Conservation (phyloP, 176 grass and related monocot species). For the Aegilops umbellulata region DNA sequence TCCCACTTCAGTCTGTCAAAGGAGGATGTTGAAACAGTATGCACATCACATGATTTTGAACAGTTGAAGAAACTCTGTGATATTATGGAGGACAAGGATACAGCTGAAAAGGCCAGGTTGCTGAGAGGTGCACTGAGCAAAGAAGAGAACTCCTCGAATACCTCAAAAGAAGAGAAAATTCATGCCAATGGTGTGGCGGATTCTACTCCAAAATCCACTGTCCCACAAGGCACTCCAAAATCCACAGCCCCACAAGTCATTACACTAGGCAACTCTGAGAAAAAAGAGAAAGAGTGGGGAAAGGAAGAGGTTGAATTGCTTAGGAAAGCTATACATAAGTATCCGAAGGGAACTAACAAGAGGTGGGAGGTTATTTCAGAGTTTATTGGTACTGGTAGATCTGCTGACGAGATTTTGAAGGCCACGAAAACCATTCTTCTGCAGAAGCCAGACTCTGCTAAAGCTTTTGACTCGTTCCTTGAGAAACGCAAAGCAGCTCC, state of each 20-base stretch:
- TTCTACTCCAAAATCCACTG: conserved; percentile 32
- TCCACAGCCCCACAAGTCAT: conserved; percentile 15
- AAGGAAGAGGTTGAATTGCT: conserved; percentile 96
- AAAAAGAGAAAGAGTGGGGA: conserved; percentile 84
- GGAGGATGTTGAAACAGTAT: conserved; percentile 73
- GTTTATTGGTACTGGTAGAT: conserved; percentile 81
- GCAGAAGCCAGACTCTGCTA: conserved; percentile 90
- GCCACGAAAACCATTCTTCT: conserved; percentile 91
- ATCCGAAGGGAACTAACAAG: conserved; percentile 79
- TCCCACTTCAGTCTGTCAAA: conserved; percentile 51
- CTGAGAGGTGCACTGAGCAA: conserved; percentile 50
- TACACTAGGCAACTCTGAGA: conserved; percentile 52
- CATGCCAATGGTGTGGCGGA: conserved; percentile 37
- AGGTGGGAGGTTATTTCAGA: conserved; percentile 97
- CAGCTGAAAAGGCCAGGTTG: conserved; percentile 51
- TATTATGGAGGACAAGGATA: conserved; percentile 64
- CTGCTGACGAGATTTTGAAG: conserved; percentile 95
- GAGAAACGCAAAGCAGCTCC: conserved; percentile 87
- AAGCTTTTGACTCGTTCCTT: conserved; percentile 97
- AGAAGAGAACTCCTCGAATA: conserved; percentile 40
- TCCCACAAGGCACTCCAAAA: background rate
- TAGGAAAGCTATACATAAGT: conserved; percentile 95
- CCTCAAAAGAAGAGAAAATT: conserved; percentile 36
- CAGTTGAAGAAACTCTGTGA: conserved; percentile 66
- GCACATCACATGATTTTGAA: conserved; percentile 64